A percentile compares a stretch with the other conserved stretches of the same genome.
These are phyloP conservation scores for Alternaria dauci DNA, from an alignment of 2,329 filamentous ascomycete species.

Conservation along the genomic window DNA sequence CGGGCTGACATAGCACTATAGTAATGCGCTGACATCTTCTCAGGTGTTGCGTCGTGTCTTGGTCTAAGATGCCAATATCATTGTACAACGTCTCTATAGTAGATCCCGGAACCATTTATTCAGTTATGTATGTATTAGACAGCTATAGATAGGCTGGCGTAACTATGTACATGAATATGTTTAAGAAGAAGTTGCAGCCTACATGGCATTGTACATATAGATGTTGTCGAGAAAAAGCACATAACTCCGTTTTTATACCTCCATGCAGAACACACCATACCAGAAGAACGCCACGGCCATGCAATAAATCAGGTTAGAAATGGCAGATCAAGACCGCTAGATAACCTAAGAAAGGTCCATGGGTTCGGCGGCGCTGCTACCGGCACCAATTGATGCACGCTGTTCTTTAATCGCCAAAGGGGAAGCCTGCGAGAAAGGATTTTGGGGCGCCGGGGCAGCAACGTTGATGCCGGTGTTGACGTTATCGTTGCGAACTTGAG, in stretches of 20 bases:
- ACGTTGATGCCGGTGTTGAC: constrained; percentile 34
- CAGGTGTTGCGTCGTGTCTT: too few relatives aligned
- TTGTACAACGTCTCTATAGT: background rate
- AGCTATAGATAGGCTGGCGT: background rate
- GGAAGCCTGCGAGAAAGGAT: constrained; percentile 19
- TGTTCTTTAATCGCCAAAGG: constrained; percentile 12
- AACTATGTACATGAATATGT: constrained; percentile 7
- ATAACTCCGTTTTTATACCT: constrained; percentile 7
- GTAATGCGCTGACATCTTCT: background rate
- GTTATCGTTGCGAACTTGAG: constrained; percentile 26
- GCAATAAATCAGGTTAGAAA: constrained; percentile 5
- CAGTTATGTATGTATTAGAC: background rate
- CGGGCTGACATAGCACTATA: too few relatives aligned
- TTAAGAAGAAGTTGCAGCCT: background rate
- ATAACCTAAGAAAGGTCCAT: constrained; percentile 19
- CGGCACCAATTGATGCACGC: constrained; percentile 14
- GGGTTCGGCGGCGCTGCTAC: constrained; percentile 7
- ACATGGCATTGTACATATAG: background rate
- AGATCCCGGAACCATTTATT: background rate
- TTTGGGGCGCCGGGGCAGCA: constrained; percentile 22
- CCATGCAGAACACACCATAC: background rate
- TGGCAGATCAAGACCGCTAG: background rate
- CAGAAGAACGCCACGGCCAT: constrained; percentile 15
- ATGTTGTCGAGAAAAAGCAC: background rate
- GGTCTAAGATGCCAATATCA: background rate